phyloP scores from a whole-genome alignment of 2,329 filamentous ascomycete genomes.

The Daldinia sp. region DNA sequence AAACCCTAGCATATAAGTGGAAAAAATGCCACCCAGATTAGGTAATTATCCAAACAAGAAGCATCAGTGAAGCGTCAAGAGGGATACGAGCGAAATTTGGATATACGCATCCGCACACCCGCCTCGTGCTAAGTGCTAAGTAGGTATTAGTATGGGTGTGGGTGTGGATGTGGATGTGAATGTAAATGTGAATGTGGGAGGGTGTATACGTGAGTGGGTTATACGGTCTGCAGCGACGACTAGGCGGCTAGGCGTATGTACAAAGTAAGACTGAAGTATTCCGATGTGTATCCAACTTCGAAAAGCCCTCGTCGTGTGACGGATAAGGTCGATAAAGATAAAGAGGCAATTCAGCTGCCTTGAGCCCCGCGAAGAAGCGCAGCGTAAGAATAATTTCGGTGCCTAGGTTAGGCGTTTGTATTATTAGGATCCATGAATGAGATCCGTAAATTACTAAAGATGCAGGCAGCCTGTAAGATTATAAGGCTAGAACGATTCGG shows the following conservation, averaged over 20 bases:
- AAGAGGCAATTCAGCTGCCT: constrained; percentile 31
- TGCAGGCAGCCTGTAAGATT: too few relatives aligned
- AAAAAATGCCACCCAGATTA: constrained; percentile 3
- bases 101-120: constrained; percentile 1
- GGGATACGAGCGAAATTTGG: neutral
- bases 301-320: constrained; percentile 1
- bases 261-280: constrained; percentile 12
- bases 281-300: constrained; percentile 11
- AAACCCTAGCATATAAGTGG: too few relatives aligned
- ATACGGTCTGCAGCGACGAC: neutral
- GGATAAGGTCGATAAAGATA: neutral
- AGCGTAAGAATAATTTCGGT: constrained; percentile 29
- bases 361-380: constrained; percentile 10
- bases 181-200: too few relatives aligned
- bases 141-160: too few relatives aligned
- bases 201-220: too few relatives aligned
- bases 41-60: neutral
- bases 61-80: neutral
- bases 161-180: too few relatives aligned
- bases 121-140: too few relatives aligned
- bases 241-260: constrained; percentile 1
- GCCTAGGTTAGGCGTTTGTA: constrained; percentile 29
- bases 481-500: constrained; percentile 1
- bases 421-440: neutral
- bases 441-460: neutral